A percentile compares a stretch with the other conserved stretches of the same genome.
These are phyloP conservation scores for Neurospora africana DNA, from an alignment of 495 filamentous ascomycete species.

Conservation along the genomic window DNA sequence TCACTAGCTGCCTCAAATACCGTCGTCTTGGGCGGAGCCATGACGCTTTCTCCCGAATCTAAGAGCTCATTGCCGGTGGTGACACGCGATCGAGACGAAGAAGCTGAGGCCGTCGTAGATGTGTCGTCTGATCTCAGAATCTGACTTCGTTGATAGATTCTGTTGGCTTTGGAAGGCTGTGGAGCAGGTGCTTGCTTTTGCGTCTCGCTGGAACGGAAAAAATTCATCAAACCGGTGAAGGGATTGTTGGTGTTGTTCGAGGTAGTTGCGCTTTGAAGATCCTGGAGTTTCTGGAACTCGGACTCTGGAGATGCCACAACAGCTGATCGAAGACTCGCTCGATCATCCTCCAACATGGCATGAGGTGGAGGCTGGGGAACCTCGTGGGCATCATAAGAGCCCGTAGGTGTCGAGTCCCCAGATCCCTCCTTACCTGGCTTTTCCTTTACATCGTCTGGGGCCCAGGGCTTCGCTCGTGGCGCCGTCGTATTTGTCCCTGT, in stretches of 20 bases:
- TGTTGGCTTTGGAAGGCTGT: constrained; percentile 42
- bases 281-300: constrained; percentile 5
- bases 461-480: constrained; percentile 26
- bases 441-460: constrained; percentile 16
- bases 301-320: constrained; percentile 11
- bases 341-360: constrained; percentile 44
- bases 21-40: constrained; percentile 79
- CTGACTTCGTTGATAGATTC: constrained; percentile 70
- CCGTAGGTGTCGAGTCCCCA: constrained; percentile 16
- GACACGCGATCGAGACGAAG: constrained; percentile 28
- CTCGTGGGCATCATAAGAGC: constrained; percentile 22
- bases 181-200: constrained; percentile 24
- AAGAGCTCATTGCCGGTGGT: constrained; percentile 34
- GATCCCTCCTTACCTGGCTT: constrained; percentile 12
- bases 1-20: constrained; percentile 93
- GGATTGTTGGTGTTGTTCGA: constrained; percentile 33
- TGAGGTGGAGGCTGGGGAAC: constrained; percentile 52
- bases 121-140: constrained; percentile 43
- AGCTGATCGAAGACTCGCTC: constrained; percentile 30
- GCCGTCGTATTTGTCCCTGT: constrained; percentile 57
- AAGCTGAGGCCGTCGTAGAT: constrained; percentile 22
- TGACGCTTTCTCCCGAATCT: constrained; percentile 30
- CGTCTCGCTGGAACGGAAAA: constrained; percentile 39
- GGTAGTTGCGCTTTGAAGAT: constrained; percentile 16
- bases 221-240: constrained; percentile 51